These are phyloP conservation scores for Globisporangium alternatum DNA, from an alignment of 352 stramenopile genomes.

Conservation along the genomic window DNA sequence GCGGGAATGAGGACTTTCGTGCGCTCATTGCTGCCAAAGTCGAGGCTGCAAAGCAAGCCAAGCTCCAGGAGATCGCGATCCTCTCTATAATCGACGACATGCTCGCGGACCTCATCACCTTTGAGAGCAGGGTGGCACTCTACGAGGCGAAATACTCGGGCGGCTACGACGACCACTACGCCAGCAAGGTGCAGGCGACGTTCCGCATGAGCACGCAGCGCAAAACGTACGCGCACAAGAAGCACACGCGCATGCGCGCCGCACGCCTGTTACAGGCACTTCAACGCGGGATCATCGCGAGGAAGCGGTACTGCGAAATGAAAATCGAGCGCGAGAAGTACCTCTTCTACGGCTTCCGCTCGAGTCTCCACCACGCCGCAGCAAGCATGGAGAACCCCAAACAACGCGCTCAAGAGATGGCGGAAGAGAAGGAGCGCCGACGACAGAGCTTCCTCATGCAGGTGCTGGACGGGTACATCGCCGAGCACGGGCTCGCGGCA, in stretches of 20 bases:
- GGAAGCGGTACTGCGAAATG: constrained; percentile 50
- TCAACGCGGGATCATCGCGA: constrained; percentile 58
- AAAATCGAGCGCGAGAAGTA: constrained; percentile 58
- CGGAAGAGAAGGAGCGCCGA: constrained; percentile 34
- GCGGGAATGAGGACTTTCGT: constrained; percentile 17
- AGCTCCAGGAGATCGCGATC: constrained; percentile 51
- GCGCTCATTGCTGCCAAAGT: constrained; percentile 26
- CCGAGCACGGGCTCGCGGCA: constrained; percentile 31
- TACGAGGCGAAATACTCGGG: constrained; percentile 55
- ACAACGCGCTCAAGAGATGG: constrained; percentile 31
- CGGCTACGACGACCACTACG: constrained; percentile 60
- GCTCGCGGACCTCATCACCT: constrained; percentile 45
- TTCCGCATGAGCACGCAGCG: constrained; percentile 72
- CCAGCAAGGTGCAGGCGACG: constrained; percentile 64
- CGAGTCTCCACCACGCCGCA: constrained; percentile 46
- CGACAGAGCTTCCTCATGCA: constrained; percentile 70
- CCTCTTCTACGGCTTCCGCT: constrained; percentile 66
- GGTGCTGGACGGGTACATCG: constrained; percentile 52
- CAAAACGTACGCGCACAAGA: constrained; percentile 44
- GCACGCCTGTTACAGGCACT: constrained; percentile 64
- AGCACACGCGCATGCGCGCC: constrained; percentile 43
- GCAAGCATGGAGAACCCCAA: constrained; percentile 40
- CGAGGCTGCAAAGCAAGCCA: constrained; percentile 33
- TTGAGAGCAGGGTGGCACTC: constrained; percentile 54
- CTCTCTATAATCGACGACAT: constrained; percentile 58